Percentiles rank a stretch among this genome's conserved stretches.
These are phyloP conservation scores for Scalesia atractyloides DNA, from an alignment of 129 eudicot species.

Conservation along the genomic window DNA sequence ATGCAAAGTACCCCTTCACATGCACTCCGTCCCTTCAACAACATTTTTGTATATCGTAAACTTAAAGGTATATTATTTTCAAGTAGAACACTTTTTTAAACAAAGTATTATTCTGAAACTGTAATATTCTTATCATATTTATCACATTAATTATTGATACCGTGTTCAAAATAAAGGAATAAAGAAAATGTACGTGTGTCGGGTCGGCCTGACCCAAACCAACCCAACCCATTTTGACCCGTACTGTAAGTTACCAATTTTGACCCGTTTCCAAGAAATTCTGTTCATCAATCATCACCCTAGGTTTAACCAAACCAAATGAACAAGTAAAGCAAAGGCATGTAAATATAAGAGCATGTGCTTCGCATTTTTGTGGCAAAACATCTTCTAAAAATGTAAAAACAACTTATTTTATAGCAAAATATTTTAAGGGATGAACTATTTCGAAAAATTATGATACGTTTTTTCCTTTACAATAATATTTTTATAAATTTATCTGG, in stretches of 20 bases:
- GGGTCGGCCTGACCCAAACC: neutral
- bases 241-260: neutral
- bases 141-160: too few species aligned
- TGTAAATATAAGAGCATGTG: neutral
- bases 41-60: constrained; percentile 15
- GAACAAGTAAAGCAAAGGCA: neutral
- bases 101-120: too few species aligned
- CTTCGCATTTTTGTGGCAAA: neutral
- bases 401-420: neutral
- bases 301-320: neutral
- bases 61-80: too few species aligned
- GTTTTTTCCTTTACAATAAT: neutral
- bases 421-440: neutral
- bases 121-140: too few species aligned
- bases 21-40: constrained; percentile 60
- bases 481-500: too few species aligned
- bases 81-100: too few species aligned
- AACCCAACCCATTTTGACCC: constrained; percentile 10
- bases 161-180: too few species aligned
- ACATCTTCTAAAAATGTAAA: neutral
- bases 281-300: neutral
- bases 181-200: neutral
- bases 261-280: neutral
- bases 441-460: neutral
- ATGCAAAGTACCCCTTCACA: constrained; percentile 78